phyloP scores from a whole-genome alignment of 768 basidiomycete species.

The Lactarius vividus region DNA sequence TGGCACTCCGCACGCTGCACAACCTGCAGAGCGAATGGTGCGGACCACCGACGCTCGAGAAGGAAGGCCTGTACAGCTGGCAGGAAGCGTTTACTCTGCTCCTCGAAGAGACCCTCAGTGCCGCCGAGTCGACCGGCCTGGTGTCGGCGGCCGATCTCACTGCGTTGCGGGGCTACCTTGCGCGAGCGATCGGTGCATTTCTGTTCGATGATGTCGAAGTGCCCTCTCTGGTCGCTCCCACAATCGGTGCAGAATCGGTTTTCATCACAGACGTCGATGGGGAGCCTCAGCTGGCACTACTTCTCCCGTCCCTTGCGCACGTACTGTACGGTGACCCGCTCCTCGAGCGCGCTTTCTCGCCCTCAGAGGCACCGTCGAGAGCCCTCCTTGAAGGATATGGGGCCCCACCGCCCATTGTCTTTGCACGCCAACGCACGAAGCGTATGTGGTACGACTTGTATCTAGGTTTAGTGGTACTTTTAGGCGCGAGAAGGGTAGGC shows the following conservation, averaged over 20 bases:
- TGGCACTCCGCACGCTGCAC: constrained; percentile 62
- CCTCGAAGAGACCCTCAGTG: constrained; percentile 55
- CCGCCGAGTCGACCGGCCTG: constrained; percentile 37
- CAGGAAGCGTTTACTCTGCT: constrained; percentile 66
- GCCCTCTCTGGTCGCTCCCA: constrained; percentile 64
- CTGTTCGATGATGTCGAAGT: constrained; percentile 77
- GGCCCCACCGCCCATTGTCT: constrained; percentile 49
- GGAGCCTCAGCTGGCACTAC: constrained; percentile 43
- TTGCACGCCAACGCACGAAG: constrained; percentile 71
- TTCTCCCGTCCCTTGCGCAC: constrained; percentile 39
- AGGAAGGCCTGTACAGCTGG: constrained; percentile 57
- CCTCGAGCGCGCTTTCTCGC: constrained; percentile 61
- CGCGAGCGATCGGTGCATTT: constrained; percentile 70
- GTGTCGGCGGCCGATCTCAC: constrained; percentile 37
- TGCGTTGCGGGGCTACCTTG: constrained; percentile 50
- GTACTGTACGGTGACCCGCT: constrained; percentile 78
- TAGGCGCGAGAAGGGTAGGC: constrained; percentile 38
- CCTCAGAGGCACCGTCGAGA: constrained; percentile 21
- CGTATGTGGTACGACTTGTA: constrained; percentile 74
- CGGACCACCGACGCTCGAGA: constrained; percentile 45
- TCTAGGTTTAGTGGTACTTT: constrained; percentile 51
- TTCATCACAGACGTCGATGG: constrained; percentile 40
- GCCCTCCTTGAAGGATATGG: constrained; percentile 63
- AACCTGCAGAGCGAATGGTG: constrained; percentile 76
- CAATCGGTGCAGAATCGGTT: constrained; percentile 56